Evolutionary conservation across 768 basidiomycete genomes (phyloP), one percentile per base, ranked within the genome.

Genomic region (Hemileccinum rubropunctum): DNA sequence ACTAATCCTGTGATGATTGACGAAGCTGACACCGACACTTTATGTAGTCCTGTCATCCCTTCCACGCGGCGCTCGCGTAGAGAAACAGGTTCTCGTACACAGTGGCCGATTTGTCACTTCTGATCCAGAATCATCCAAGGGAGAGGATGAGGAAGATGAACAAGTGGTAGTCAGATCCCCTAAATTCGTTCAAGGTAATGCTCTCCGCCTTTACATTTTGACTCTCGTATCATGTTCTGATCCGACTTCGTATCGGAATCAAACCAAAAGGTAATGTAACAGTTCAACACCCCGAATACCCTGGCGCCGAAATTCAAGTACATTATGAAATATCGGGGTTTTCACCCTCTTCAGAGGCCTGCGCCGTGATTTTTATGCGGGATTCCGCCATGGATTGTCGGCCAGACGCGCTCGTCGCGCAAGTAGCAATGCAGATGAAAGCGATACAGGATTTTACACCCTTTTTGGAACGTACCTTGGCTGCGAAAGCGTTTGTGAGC

Each of bases 81-180:
- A 93, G 64, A 90, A 89, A 58, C 90, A 92, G 61, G 80, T 84
- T 2, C 54, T 88, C 7, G 62, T 82, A 11, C 88, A 91, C 58
- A 88, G 84, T 0, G 86, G 88, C 3, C 76, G 78, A 32, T 78
- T 75, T 48, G 53, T 65, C n/a, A 47, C 74, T 13, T 47, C 54
- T 4, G 78, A 77, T 42, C 20, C 26, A 15, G 57, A 47, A 10
- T 33, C 51, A 10, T 32, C 34, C 32, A 5, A 12, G 13, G 46
- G 32, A 42, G 54, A 42, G 8, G 39, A 42, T 14, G 79, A 79
- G 32, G 80, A 79, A n/a, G 63, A 75, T 28, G 74, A 71, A n/a
- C 27, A 53, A 1, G 61, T 61, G 5, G 62, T 74, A 39, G 58
- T 67, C 9, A 60, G 60, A 27, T 48, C 56, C 15, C 80, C 83